Conservation (phyloP, 495 filamentous ascomycete species). For the Aspergillus coremiiformis region DNA sequence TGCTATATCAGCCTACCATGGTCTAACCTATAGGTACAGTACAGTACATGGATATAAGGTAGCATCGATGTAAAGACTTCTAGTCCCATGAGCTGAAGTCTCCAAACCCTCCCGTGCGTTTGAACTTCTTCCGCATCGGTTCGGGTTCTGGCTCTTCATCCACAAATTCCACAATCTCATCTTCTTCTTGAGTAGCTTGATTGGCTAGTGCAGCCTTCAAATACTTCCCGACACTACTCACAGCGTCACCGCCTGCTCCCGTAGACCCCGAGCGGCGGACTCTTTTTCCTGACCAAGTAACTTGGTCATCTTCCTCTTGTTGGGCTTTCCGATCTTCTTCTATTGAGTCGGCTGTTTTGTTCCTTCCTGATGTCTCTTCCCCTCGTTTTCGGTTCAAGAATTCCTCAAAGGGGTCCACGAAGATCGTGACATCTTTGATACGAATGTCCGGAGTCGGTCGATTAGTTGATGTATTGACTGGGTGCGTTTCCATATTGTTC, state of each 20-base stretch:
- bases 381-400: constrained; percentile 54
- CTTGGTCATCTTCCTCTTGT: constrained; percentile 76
- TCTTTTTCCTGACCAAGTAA: constrained; percentile 89
- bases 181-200: constrained; percentile 33
- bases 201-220: constrained; percentile 50
- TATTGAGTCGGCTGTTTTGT: constrained; percentile 24
- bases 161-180: constrained; percentile 52
- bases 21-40: not conserved
- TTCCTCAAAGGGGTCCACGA: constrained; percentile 94
- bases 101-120: constrained; percentile 73
- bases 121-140: constrained; percentile 73
- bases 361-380: constrained; percentile 40
- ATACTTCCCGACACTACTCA: constrained; percentile 71
- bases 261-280: constrained; percentile 51
- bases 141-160: constrained; percentile 55
- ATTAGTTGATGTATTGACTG: constrained; percentile 58
- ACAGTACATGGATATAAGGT: not conserved
- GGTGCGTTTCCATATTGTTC: constrained; percentile 61
- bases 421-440: constrained; percentile 77
- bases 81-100: constrained; percentile 59
- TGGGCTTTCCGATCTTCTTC: constrained; percentile 40
- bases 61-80: not conserved
- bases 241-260: constrained; percentile 34
- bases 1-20: not conserved
- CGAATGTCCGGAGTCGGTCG: constrained; percentile 65